Percentiles rank a stretch among this genome's conserved stretches.
These are phyloP conservation scores for Thamnidium elegans DNA, from an alignment of 192 early-diverging fungal genomes.

Conservation along the genomic window DNA sequence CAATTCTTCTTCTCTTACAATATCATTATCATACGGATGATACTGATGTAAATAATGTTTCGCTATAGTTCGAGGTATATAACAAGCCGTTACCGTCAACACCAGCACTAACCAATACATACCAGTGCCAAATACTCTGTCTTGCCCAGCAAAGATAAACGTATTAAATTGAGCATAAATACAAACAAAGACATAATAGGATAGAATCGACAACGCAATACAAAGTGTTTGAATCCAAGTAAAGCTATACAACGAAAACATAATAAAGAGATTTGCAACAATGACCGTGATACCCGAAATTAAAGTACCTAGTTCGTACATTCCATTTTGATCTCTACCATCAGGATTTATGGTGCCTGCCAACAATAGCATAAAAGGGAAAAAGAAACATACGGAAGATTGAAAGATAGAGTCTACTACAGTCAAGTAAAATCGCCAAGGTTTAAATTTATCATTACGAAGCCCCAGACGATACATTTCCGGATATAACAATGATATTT, in stretches of 20 bases:
- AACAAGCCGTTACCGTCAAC: conserved; percentile 57
- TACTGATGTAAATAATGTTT: conserved; percentile 70
- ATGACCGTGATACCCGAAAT: conserved; percentile 71
- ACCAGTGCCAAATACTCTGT: conserved; percentile 57
- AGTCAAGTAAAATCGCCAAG: conserved; percentile 72
- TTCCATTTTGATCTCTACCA: conserved; percentile 46
- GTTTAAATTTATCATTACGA: conserved; percentile 70
- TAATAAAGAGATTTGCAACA: conserved; percentile 79
- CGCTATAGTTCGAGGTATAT: conserved; percentile 71
- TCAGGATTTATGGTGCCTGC: conserved; percentile 38
- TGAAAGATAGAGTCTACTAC: conserved; percentile 72
- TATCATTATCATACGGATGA: conserved; percentile 78
- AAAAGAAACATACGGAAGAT: conserved; percentile 65
- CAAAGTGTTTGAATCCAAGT: conserved; percentile 63
- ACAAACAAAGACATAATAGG: conserved; percentile 58
- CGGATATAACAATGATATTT: conserved; percentile 69
- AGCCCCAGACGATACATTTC: conserved; percentile 79
- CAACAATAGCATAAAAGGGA: conserved; percentile 56
- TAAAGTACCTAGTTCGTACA: conserved; percentile 68
- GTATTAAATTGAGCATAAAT: conserved; percentile 55
- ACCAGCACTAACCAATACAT: conserved; percentile 72
- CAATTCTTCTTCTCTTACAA: conserved; percentile 78
- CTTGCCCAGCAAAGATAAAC: conserved; percentile 37
- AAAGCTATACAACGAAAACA: conserved; percentile 72
- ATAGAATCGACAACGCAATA: conserved; percentile 46